Percentiles rank a stretch among this genome's conserved stretches.
Evolutionary conservation across 345 rosid genomes (phyloP).

Genomic region (Eucalyptus pauciflora): DNA sequence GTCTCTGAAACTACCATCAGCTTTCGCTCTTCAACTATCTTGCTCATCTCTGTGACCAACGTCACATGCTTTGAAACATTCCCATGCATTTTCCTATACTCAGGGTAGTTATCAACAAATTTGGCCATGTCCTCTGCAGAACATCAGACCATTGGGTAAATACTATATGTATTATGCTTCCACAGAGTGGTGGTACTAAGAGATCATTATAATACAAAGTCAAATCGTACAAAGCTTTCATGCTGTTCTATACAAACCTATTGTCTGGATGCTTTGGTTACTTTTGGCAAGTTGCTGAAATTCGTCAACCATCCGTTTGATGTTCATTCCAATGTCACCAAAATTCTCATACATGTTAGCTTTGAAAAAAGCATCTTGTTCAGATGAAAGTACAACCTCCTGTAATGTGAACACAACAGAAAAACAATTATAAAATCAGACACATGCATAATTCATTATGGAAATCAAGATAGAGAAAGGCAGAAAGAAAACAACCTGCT

Average conservation of each 20-base stretch:
- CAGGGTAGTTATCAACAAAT: slow-evolving; percentile 94
- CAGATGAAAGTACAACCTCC: slow-evolving; percentile 96
- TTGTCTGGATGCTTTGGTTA: slow-evolving; percentile 89
- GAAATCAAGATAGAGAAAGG: background rate
- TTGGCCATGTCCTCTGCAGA: slow-evolving; percentile 97
- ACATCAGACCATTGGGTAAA: background rate
- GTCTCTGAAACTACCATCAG: slow-evolving; percentile 90
- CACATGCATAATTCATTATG: background rate
- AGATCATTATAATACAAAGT: background rate
- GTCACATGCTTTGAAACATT: slow-evolving; percentile 97
- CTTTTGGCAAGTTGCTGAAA: slow-evolving; percentile 97
- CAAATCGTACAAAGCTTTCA: background rate
- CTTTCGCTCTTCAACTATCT: slow-evolving; percentile 82
- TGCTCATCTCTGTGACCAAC: slow-evolving; percentile 96
- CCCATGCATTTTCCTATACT: slow-evolving; percentile 94
- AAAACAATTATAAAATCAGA: background rate
- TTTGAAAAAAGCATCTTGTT: slow-evolving; percentile 88
- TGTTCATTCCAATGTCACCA: slow-evolving; percentile 97
- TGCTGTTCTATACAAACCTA: slow-evolving; percentile 43
- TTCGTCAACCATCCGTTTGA: slow-evolving; percentile 95
- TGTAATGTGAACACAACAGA: slow-evolving; percentile 13
- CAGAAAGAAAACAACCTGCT: slow-evolving; percentile 46
- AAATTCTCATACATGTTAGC: slow-evolving; percentile 89
- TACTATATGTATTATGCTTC: background rate
- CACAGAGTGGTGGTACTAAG: background rate